Evolutionary conservation across 768 basidiomycete species (phyloP), one percentile per base, ranked within the genome.

Genomic region (Tremella yokohamensis): DNA sequence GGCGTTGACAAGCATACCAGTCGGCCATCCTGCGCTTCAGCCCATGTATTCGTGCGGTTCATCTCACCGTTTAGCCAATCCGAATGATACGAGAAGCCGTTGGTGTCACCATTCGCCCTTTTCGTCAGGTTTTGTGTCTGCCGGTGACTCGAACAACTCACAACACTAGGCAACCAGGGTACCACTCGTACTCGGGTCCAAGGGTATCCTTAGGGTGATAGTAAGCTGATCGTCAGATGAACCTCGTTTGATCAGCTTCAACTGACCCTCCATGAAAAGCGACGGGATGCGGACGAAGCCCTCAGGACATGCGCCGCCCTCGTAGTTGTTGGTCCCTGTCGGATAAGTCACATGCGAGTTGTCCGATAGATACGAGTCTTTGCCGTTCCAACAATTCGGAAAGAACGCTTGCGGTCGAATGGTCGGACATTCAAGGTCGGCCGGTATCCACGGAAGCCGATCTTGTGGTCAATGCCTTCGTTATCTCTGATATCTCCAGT

Each of bases 351-450:
- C 67, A 40, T 69, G 67, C n/a, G 61, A 50, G 49, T 63, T 63
- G 45, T 62, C 58, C 8, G 56, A 22, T 20, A 63, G 56, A 52
- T 57, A 69, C 0, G 62, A 37, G 26, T 69, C 61, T 15, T 56
- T 53, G 2, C 67, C 67, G 38, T 69, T 63, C 67, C 67, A 69
- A 52, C 64, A 69, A 20, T 52, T 48, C 4, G 67, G 67, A 49
- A 69, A 69, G 49, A 54, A 58, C 9, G 37, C 51, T 19, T 56
- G 54, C 25, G 54, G 47, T 2, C 54, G 54, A 22, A 56, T 56
- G 6, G 54, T 37, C 19, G n/a, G 18, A 24, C 54, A 56, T 48
- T 56, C 54, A 12, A 15, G 40, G 34, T 56, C 54, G 11, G 22
- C 34, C 7, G 51, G 51, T 15, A 52, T 52, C 12, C 22, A 52